A percentile compares a stretch with the other conserved stretches of the same genome.
These are phyloP conservation scores for Ogataea kodamae DNA, from an alignment of 805 yeast species.

Conservation along the genomic window DNA sequence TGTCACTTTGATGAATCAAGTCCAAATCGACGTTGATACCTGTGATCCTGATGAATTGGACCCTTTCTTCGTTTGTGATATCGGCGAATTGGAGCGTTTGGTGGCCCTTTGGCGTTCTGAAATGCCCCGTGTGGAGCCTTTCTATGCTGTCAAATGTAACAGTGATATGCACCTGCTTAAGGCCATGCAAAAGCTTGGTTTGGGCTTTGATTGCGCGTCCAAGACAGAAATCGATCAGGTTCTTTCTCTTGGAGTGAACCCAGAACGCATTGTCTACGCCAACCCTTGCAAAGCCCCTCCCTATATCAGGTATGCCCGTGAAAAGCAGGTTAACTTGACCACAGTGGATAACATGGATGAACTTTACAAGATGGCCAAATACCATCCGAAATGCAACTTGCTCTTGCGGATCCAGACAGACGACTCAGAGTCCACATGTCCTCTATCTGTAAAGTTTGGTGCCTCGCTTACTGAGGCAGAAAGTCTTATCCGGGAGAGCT, in stretches of 20 bases:
- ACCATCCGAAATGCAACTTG: slow-evolving; percentile 66
- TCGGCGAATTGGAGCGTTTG: slow-evolving; percentile 66
- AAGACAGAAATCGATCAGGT: slow-evolving; percentile 73
- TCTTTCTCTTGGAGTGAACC: slow-evolving; percentile 56
- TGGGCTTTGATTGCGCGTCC: slow-evolving; percentile 92
- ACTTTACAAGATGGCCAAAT: slow-evolving; percentile 63
- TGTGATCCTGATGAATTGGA: slow-evolving; percentile 68
- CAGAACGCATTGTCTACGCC: slow-evolving; percentile 78
- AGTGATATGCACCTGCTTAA: slow-evolving; percentile 60
- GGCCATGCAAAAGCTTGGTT: slow-evolving; percentile 57
- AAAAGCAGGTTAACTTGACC: slow-evolving; percentile 57
- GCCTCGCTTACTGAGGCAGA: slow-evolving; percentile 57
- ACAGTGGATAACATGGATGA: slow-evolving; percentile 91
- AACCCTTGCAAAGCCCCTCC: slow-evolving; percentile 92
- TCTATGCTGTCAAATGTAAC: slow-evolving; percentile 94
- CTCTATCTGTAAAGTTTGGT: slow-evolving; percentile 86
- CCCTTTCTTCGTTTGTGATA: slow-evolving; percentile 84
- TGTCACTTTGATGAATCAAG: slow-evolving; percentile 10
- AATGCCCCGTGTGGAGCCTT: slow-evolving; percentile 79
- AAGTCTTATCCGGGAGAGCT: slow-evolving; percentile 57
- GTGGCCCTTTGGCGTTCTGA: slow-evolving; percentile 56
- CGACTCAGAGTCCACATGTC: slow-evolving; percentile 83
- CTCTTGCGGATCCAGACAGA: slow-evolving; percentile 84
- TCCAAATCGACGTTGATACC: slow-evolving; percentile 12
- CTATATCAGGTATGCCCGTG: slow-evolving; percentile 68